Evolutionary conservation across 768 basidiomycete genomes (phyloP).

Genomic region (Tricholoma hemisulphureum): DNA sequence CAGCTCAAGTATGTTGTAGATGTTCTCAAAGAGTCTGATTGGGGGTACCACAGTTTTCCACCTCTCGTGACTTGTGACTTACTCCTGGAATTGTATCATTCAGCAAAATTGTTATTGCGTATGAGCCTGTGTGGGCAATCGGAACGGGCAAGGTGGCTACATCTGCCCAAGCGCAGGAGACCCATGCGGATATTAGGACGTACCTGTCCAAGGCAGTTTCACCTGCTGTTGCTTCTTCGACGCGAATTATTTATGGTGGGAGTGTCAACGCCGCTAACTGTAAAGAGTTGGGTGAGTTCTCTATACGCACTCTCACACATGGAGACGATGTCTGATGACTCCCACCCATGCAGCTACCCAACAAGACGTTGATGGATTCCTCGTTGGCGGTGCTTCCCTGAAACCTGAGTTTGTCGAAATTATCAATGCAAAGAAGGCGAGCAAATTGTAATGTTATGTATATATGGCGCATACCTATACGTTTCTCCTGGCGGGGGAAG

Average conservation of each 20-base stretch:
- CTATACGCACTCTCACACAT: neutral
- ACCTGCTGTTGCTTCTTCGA: constrained; percentile 62
- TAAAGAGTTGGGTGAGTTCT: constrained; percentile 74
- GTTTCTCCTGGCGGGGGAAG: neutral
- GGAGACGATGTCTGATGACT: constrained; percentile 1
- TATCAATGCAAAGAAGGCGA: constrained; percentile 58
- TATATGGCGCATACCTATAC: neutral
- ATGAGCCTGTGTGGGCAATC: constrained; percentile 98
- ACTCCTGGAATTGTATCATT: neutral
- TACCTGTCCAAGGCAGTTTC: constrained; percentile 71
- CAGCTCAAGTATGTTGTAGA: constrained; percentile 79
- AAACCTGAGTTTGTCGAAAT: constrained; percentile 97
- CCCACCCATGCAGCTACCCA: constrained; percentile 53
- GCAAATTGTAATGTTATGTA: neutral
- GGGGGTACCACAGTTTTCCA: constrained; percentile 61
- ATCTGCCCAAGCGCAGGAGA: constrained; percentile 87
- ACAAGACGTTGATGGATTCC: constrained; percentile 93
- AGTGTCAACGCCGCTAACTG: constrained; percentile 89
- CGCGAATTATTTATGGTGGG: constrained; percentile 94
- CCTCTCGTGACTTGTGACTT: neutral
- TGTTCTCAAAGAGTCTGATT: constrained; percentile 61
- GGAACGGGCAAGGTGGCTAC: constrained; percentile 97
- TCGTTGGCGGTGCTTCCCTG: constrained; percentile 95
- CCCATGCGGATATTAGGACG: constrained; percentile 78
- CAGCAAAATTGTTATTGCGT: constrained; percentile 91